phyloP scores from a whole-genome alignment of 2,329 filamentous ascomycete species.

The Aspergillus fumigatiaffinis region DNA sequence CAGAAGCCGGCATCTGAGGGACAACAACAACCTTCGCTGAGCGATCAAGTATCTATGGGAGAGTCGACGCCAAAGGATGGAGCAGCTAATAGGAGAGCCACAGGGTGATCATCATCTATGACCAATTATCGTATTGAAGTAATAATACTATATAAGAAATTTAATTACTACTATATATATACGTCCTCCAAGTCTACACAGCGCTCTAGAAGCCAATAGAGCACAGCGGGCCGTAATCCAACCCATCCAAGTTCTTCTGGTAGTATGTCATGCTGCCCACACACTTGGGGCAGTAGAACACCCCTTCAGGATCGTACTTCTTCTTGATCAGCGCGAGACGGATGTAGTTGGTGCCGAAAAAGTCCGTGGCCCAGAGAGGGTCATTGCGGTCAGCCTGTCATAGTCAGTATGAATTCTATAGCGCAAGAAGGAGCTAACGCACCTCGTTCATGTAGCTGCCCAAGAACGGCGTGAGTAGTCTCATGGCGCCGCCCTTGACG shows the following conservation, averaged over 20 bases:
- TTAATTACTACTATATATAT: background rate
- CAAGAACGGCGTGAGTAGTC: slow-evolving; percentile 25
- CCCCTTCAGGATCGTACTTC: slow-evolving; percentile 9
- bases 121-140: background rate
- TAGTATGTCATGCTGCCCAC: slow-evolving; percentile 9
- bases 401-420: background rate
- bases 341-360: slow-evolving; percentile 8
- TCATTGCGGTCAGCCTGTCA: slow-evolving; percentile 15
- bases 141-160: background rate
- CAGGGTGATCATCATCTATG: background rate
- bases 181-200: background rate
- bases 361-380: slow-evolving; percentile 12
- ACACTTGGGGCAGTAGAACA: slow-evolving; percentile 15
- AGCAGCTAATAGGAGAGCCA: background rate
- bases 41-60: too few species aligned
- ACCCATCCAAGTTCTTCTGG: background rate
- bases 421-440: background rate
- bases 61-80: too few species aligned
- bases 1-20: too few species aligned
- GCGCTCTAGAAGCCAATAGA: slow-evolving; percentile 12
- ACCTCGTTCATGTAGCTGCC: slow-evolving; percentile 39
- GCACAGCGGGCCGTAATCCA: slow-evolving; percentile 6
- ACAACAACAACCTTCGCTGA: too few species aligned
- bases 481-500: slow-evolving; percentile 30
- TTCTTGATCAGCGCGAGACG: slow-evolving; percentile 9